phyloP scores from a whole-genome alignment of 345 rosid genomes.

The Rhodamnia rubescens region DNA sequence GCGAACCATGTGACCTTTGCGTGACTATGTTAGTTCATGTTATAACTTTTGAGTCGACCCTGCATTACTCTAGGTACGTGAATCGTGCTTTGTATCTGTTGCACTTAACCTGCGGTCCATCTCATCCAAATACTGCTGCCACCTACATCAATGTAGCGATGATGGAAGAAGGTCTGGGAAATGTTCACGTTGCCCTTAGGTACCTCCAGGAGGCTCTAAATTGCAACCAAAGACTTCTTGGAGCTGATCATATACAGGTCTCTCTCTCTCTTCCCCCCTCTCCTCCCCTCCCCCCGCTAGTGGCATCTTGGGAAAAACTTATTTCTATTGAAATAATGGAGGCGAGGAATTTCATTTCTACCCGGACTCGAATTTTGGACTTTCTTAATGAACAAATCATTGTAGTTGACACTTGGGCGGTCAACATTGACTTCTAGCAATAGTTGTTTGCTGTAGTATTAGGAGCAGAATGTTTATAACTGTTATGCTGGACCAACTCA shows the following conservation, averaged over 20 bases:
- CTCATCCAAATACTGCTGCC: conserved; percentile 97
- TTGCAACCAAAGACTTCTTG: conserved; percentile 94
- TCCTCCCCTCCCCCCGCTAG: background rate
- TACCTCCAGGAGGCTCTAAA: conserved; percentile 96
- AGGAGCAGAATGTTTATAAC: background rate
- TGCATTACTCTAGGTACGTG: conserved; percentile 56
- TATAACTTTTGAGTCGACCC: background rate
- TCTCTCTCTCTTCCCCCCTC: background rate
- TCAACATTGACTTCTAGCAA: background rate
- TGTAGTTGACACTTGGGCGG: background rate
- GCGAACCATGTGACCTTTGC: background rate
- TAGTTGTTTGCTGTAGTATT: background rate
- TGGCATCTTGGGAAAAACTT: background rate
- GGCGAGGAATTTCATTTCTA: background rate
- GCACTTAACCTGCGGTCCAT: conserved; percentile 89
- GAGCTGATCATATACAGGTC: conserved; percentile 98
- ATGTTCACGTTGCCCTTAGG: conserved; percentile 91
- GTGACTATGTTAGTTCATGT: background rate
- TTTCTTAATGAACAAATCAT: background rate
- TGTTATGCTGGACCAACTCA: background rate
- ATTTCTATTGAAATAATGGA: background rate
- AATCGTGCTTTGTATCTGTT: conserved; percentile 90
- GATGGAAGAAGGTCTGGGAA: conserved; percentile 99
- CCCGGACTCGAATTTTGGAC: background rate
- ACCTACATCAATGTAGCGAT: conserved; percentile 94